Base-by-base conservation (phyloP, 495 filamentous ascomycete genomes). In the Trichocladium antarcticum region DNA sequence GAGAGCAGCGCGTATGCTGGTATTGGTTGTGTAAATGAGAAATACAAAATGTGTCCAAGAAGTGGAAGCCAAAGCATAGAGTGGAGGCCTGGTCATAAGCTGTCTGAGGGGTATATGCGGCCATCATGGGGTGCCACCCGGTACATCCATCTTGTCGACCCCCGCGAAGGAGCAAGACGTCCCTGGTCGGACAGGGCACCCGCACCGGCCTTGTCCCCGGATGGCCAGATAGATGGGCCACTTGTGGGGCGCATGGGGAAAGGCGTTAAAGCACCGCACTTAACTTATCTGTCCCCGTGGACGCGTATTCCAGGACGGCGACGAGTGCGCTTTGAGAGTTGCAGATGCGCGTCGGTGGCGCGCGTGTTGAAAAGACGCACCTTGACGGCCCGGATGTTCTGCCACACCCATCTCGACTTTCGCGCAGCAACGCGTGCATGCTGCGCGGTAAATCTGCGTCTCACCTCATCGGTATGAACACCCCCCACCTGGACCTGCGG, bases 401-500 rank as follows among this genome's bases (percentile, higher is more conserved):
- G 29, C 50, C 20, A 29, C 27, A n/a, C 40, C 51, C 38, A 12
- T 29, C 44, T 41, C 34, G 27, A 36, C 45, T 32, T 38, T 37
- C 29, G n/a, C n/a, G n/a, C 20, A 49, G 36, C 50, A 60, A 63
- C 60, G 57, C 56, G 59, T 54, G 57, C 60, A 63, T 62, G 52
- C 59, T 62, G 59, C 59, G 55, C 57, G 57, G 59, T 60, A 57
- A 62, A 62, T 62, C 59, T 42, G 49, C 32, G 31, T 42, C 45
- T 31, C 48, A 40, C 50, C 40, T 48, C 31, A 41, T 27, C 45
- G 21, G 47, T 42, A 44, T 37, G 40, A 56, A 57, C 57, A 24
- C 42, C 51, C 52, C 49, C 37, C 17, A 50, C 45, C 56, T 49
- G 45, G 49, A 49, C 49, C 42, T 54, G 50, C 36, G 28, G 55